phyloP scores from a whole-genome alignment of 768 basidiomycete species.

The Tylopilus intermedius region DNA sequence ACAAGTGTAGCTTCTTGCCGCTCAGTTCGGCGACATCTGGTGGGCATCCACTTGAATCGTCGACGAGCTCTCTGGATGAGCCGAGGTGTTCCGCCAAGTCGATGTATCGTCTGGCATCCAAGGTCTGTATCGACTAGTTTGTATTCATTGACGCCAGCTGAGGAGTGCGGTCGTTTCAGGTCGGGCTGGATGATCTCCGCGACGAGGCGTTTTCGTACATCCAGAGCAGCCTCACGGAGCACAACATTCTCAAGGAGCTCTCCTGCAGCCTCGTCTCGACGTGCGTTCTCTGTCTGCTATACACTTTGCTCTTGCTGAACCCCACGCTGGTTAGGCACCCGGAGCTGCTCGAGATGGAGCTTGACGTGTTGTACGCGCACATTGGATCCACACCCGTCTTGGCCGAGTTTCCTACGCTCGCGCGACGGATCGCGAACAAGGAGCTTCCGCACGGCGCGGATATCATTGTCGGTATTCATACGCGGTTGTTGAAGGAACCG shows the following conservation, averaged over 20 bases:
- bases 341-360: neutral
- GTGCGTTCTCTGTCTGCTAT: neutral
- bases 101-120: slow-evolving; percentile 40
- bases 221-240: slow-evolving; percentile 11
- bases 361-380: neutral
- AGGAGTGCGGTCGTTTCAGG: slow-evolving; percentile 4
- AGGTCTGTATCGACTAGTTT: slow-evolving; percentile 22
- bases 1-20: slow-evolving; percentile 29
- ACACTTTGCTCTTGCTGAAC: too few species aligned
- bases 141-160: too few species aligned
- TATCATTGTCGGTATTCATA: neutral
- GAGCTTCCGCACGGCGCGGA: neutral
- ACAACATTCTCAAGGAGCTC: slow-evolving; percentile 26
- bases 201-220: slow-evolving; percentile 16
- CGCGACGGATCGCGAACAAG: neutral
- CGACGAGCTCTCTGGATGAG: neutral
- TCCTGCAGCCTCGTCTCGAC: slow-evolving; percentile 16
- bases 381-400: neutral
- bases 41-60: neutral
- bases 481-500: neutral
- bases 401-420: neutral
- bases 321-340: neutral
- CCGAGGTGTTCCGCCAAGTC: slow-evolving; percentile 39
- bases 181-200: slow-evolving; percentile 17
- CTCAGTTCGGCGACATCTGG: slow-evolving; percentile 17